Evolutionary conservation across 345 rosid species (phyloP), one percentile per base, ranked within the genome.

Genomic region (Orychophragmus violaceus): DNA sequence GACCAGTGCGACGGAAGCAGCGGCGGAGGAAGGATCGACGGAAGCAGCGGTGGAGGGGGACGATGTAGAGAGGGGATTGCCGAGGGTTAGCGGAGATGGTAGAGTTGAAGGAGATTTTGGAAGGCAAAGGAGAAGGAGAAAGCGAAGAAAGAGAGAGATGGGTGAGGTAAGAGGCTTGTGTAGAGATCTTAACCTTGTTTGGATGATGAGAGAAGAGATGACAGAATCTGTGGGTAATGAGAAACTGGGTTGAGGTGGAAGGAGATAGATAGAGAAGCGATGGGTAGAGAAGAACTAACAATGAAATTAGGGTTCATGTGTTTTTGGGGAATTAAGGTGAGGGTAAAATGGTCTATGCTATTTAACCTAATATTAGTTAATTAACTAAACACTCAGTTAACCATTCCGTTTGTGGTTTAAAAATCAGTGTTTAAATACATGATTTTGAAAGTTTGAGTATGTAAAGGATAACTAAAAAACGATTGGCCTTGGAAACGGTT

Each of bases 41-140:
- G 94, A n/a, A n/a, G n/a, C n/a, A n/a, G n/a, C n/a, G 97, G 68
- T 94, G 96, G 78, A 84, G 91, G 1, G 99, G 97, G 56, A 81
- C 85, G 41, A 89, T 78, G 5, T 94, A 74, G 81, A 91, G 94
- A 11, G 98, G 95, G 69, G 74, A 78, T 17, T 86, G 91, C 11
- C 89, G 85, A 35, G 99, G 98, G 71, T 78, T 85, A 19, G 89
- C 82, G n/a, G 91, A 74, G 81, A 85, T 56, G 62, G 96, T 89
- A 77, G 97, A 91, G 65, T 80, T 83, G 94, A 82, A 84, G 25
- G 95, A 86, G 75, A 84, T 41, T 58, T 76, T 82, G 13, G 82
- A 65, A 39, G 84, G 82, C 3, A 64, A 21, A 41, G n/a, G 60
- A 30, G 86, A 41, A 64, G 68, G 82, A 59, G 62, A 87, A 50